Evolutionary conservation across 345 rosid genomes (phyloP), one percentile per base, ranked within the genome.

Genomic region (Linum lewisii): DNA sequence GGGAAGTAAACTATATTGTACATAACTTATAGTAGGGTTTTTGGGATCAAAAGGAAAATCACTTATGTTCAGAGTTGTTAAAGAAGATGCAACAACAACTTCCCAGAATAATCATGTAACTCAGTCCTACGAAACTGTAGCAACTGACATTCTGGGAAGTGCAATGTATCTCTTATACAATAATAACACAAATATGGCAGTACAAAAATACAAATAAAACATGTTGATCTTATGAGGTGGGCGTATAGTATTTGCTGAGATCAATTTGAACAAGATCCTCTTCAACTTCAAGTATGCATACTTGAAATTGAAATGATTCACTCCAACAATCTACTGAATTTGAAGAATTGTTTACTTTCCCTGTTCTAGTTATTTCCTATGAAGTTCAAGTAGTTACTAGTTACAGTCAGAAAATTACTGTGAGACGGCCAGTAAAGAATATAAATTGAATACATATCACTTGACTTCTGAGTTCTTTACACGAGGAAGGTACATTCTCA

Each of bases 401-500:
- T n/a, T n/a, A n/a, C n/a, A n/a, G n/a, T n/a, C 15, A 11, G 18
- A 4, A 42, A 42, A 42, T 42, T 42, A 42, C 47, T 4, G 14
- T 4, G 47, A 29, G 47, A 42, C 15, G 14, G 13, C 4, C 47
- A 42, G 47, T 11, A 11, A 42, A 42, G 47, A 42, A 42, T 11
- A 16, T 7, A 20, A 32, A 54, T 19, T 16, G 54, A 64, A 57
- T 24, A 51, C 49, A 32, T 52, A 50, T 9, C 8, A 52, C n/a
- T 50, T 52, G 29, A 49, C 23, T 51, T 37, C 15, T 44, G 18
- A 34, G 55, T 32, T 54, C 64, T 54, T 55, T 61, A 65, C 26
- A 58, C n/a, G 34, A 49, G 52, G 55, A 45, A 24, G 32, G n/a
- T 51, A 47, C 8, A 45, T 59, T 66, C 59, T 19, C 50, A 56